Base-by-base conservation (phyloP, 345 rosid genomes). In the Gynandropsis gynandra region DNA sequence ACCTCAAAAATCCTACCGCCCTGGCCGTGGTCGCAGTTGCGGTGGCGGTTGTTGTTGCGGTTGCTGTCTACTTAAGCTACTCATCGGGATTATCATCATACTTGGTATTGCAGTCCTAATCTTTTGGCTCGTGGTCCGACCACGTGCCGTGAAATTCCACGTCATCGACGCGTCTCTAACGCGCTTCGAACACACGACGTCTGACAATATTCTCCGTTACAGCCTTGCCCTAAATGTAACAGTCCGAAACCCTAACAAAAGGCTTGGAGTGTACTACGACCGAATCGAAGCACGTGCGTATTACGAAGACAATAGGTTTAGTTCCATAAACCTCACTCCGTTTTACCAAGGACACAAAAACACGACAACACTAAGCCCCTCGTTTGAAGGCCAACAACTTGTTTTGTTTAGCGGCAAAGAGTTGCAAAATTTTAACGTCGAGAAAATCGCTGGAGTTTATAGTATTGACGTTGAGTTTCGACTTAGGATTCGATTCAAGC, bases 271-370 rank as follows among this genome's bases (percentile, higher is more conserved):
- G 29, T 68, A 75, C 71, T 82, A 79, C 37, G 76, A 76, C 16
- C 58, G 70, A 4, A 71, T 85, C 54, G 76, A 80, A 11, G 79
- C 73, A 0, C 71, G 64, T 47, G 73, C 80, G 11, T 70, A 56
- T 46, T 80, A 74, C 38, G 69, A 69, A 0, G 77, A 61, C 42
- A 55, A 59, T 16, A 57, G 92, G 47, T 59, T 88, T 24, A 42
- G 47, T 9, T 4, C 70, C n/a, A 33, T 12, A 8, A 3, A 21
- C 10, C 47, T 79, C 37, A 32, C 54, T 18, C 79, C 87, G 10
- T 85, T 88, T 50, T 88, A 80, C 24, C 92, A 88, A 55, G 97
- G 95, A 15, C 85, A 79, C 69, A 88, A 85, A 71, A 85, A 65
- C 32, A 85, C 92, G 4, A 88, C 76, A 13, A 32, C 59, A 32